Evolutionary conservation across 2,329 filamentous ascomycete genomes (phyloP).

Genomic region (Lasiodiplodia gonubiensis): DNA sequence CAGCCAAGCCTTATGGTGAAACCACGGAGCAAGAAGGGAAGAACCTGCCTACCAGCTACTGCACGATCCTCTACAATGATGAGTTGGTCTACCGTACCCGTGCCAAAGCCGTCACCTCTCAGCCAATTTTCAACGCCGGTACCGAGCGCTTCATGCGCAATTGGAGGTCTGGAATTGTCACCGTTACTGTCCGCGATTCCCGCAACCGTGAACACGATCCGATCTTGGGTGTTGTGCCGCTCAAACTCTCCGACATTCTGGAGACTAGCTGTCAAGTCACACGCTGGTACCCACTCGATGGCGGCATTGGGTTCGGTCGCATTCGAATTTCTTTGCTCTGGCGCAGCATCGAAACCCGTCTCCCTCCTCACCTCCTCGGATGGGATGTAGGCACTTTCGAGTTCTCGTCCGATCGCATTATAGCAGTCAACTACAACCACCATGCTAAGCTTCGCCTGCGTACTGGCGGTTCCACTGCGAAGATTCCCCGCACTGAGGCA

Average conservation of each 20-base stretch:
- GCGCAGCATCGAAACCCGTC: constrained; percentile 82
- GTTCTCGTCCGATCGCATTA: constrained; percentile 74
- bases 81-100: constrained; percentile 91
- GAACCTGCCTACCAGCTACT: constrained; percentile 87
- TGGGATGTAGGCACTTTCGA: constrained; percentile 97
- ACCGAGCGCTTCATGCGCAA: constrained; percentile 92
- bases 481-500: constrained; percentile 69
- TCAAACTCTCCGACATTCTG: constrained; percentile 87
- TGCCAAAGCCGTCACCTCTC: constrained; percentile 89
- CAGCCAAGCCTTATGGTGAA: constrained; percentile 83
- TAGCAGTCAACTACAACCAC: constrained; percentile 66
- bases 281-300: constrained; percentile 95
- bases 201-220: constrained; percentile 93
- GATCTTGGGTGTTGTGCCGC: constrained; percentile 86
- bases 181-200: constrained; percentile 85
- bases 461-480: constrained; percentile 82
- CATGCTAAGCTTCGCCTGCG: constrained; percentile 74
- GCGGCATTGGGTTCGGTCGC: constrained; percentile 87
- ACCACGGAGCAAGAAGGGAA: constrained; percentile 82
- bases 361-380: constrained; percentile 84
- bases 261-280: constrained; percentile 86
- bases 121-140: constrained; percentile 96
- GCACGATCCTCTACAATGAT: constrained; percentile 89
- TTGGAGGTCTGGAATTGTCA: constrained; percentile 87
- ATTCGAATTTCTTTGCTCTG: constrained; percentile 88